Evolutionary conservation across 768 basidiomycete genomes (phyloP), one percentile per base, ranked within the genome.

Genomic region (Trametopsis cervina): DNA sequence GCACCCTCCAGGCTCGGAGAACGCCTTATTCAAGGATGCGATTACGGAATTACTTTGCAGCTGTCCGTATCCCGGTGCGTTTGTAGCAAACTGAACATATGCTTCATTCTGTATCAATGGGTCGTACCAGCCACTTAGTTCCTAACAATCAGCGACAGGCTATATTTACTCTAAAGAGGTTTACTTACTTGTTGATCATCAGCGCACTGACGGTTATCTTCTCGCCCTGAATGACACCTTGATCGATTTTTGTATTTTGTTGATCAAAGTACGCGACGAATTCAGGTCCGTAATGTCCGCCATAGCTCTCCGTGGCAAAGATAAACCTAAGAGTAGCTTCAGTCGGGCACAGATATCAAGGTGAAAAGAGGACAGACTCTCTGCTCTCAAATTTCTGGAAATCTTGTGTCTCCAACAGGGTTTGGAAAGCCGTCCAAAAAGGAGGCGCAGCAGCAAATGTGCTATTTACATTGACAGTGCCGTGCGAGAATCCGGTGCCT

Each of bases 41-140:
- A 83, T 60, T 1, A 77, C 72, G 3, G 55, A 49, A 37, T 74
- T 66, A 24, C 66, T 68, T 50, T 78, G 77, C 10, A 85, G 73
- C 51, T 73, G 80, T 4, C 83, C 82, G 52, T 83, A 85, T 12
- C 81, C 80, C 6, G 83, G 83, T 0, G 83, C 83, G 33, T 80
- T 59, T 0, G 71, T 72, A 0, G 80, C 78, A 47, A 83, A 85
- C 26, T 69, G 69, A 48, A 83, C 68, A 49, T 77, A 83, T 9
- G 81, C 76, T 51, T 79, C 54, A 54, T 77, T 76, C 53, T 84
- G 82, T 36, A 83, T 69, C 24, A 82, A 65, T 0, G 83, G 81
- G 51, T 84, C 83, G 45, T 70, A 76, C 80, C 80, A 82, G 33
- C 80, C 81, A 52, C 82, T 83, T 44, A 40, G 18, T 40, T 6